A percentile compares a stretch with the other conserved stretches of the same genome.
Conservation (phyloP, 768 basidiomycete species). For the Dacryopinax primogenitus region DNA sequence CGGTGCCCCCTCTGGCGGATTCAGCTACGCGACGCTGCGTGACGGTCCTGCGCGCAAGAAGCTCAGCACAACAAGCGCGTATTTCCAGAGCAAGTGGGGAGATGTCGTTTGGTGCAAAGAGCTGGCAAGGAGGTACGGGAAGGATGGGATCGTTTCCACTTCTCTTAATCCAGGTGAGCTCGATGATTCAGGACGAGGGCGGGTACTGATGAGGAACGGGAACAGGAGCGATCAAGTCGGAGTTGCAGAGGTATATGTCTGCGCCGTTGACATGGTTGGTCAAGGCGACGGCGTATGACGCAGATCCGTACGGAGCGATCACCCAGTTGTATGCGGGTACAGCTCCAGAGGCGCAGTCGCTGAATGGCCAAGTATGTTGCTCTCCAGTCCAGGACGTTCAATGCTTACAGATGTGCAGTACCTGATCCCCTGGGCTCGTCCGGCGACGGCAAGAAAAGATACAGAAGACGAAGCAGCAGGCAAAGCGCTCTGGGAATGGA, state of each 20-base stretch:
- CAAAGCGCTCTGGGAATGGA: background rate
- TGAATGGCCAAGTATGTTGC: slow-evolving; percentile 13
- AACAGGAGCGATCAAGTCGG: background rate
- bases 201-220: background rate
- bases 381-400: background rate
- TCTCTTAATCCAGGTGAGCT: background rate
- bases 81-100: slow-evolving; percentile 10
- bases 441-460: background rate
- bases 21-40: slow-evolving; percentile 2
- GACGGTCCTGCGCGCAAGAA: background rate
- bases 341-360: slow-evolving; percentile 11
- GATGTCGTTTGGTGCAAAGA: background rate
- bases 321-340: slow-evolving; percentile 17
- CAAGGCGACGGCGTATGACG: background rate
- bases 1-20: background rate
- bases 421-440: background rate
- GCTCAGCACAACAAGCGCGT: background rate
- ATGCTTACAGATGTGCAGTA: background rate
- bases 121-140: background rate
- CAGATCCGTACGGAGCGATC: slow-evolving; percentile 12
- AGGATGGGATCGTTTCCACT: background rate
- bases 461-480: background rate
- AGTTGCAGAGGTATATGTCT: background rate
- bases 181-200: background rate
- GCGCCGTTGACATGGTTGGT: background rate